Conservation (phyloP, 2,329 filamentous ascomycete species). For the Phialophora tarda region DNA sequence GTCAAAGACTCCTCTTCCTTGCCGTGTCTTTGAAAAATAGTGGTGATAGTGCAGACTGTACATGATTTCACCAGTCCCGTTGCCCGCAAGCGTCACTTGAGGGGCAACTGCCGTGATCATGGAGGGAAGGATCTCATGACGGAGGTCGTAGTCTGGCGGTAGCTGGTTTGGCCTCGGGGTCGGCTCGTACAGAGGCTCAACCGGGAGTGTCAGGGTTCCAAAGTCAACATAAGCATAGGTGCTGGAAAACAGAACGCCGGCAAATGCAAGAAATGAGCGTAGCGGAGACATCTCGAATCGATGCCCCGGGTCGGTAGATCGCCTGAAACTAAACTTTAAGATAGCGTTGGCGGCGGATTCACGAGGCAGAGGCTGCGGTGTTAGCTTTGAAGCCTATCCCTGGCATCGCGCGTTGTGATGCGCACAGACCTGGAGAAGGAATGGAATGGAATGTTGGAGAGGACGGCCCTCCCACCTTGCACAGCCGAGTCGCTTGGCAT, state of each 20-base stretch:
- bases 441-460: constrained; percentile 27
- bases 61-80: constrained; percentile 31
- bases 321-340: not conserved
- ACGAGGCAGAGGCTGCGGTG: not conserved
- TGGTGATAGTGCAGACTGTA: constrained; percentile 37
- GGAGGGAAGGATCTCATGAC: constrained; percentile 32
- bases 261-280: constrained; percentile 20
- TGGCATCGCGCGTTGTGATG: constrained; percentile 30
- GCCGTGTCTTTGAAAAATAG: constrained; percentile 30
- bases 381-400: constrained; percentile 2
- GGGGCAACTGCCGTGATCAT: constrained; percentile 37
- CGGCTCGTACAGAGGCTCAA: constrained; percentile 22
- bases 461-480: not conserved
- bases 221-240: constrained; percentile 34
- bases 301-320: constrained; percentile 3
- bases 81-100: constrained; percentile 27
- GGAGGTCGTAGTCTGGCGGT: constrained; percentile 29
- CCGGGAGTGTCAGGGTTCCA: constrained; percentile 30
- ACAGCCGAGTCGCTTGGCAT: not conserved
- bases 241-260: constrained; percentile 20
- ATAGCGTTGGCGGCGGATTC: not conserved
- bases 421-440: constrained; percentile 22
- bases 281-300: constrained; percentile 18
- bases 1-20: constrained; percentile 30
- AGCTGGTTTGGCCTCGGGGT: constrained; percentile 37